Evolutionary conservation across 345 rosid genomes (phyloP).

Genomic region (Conringia planisiliqua): DNA sequence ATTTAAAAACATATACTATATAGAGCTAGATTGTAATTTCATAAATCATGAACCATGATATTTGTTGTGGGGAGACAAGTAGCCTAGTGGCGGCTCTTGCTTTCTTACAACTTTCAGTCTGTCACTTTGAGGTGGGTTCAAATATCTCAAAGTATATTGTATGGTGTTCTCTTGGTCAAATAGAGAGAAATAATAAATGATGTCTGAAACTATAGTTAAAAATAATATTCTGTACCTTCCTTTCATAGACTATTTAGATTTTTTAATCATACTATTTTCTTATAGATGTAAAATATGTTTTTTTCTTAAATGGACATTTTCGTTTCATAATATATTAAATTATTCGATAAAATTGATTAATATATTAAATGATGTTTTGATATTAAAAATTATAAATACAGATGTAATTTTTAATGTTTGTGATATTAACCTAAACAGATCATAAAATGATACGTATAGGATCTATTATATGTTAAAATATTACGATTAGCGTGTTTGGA

Average conservation of each 20-base stretch:
- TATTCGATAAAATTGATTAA: too few relatives aligned
- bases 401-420: too few relatives aligned
- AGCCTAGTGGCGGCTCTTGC: background rate
- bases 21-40: background rate
- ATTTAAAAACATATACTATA: background rate
- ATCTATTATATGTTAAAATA: background rate
- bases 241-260: background rate
- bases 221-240: background rate
- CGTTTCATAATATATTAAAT: too few relatives aligned
- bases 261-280: background rate
- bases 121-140: background rate
- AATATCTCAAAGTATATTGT: background rate
- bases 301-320: too few relatives aligned
- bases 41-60: background rate
- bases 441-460: too few relatives aligned
- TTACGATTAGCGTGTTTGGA: background rate
- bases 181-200: background rate
- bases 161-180: background rate
- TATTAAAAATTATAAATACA: too few relatives aligned
- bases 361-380: too few relatives aligned
- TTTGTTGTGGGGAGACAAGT: background rate
- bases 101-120: background rate
- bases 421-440: too few relatives aligned
- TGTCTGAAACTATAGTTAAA: background rate
- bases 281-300: too few relatives aligned